Base-by-base conservation (phyloP, 108 stramenopile species). In the Poteriospumella lacustris region DNA sequence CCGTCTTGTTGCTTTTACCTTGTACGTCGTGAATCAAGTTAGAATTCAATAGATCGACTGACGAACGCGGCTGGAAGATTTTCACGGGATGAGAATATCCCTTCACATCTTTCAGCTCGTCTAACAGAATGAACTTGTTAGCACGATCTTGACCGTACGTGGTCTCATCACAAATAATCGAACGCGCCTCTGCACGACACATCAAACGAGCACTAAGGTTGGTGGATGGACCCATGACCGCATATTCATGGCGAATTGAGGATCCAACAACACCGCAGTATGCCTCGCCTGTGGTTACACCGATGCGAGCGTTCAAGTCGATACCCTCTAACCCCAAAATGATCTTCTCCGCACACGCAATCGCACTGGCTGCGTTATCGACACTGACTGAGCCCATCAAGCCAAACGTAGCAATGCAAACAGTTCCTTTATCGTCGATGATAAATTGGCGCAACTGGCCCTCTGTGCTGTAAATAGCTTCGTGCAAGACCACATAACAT, bases 341-440 rank as follows among this genome's bases (percentile, higher is more conserved):
- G 42, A 68, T 0, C n/a, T 28, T 1, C 19, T 5, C n/a, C 24
- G 39, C 0, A 26, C 19, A 41, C 9, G 0, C 31, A 2, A 42
- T 28, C 68, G 68, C 41, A 2, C 42, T 26, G 9, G 1, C 19
- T 5, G 28, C 41, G 42, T 68, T 80, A 47, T 79, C 60, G 31
- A 76, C 69, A 72, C 89, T 88, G 19, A 89, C 89, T 28, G 89
- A 84, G 0, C 90, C 89, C 5, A 90, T 85, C 3, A 92, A 81
- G 41, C 91, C 91, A 81, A 92, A 92, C 15, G 87, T 90, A 40
- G 80, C 85, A 68, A 92, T 92, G 75, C 89, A 43, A 1, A 90
- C 89, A 39, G 89, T 59, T 26, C 91, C 91, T 68, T 79, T 79
- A 67, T 79, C 78, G 72, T 79, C 78, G 47, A 79, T 56, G 1